These are phyloP conservation scores for Phytophthora pisi DNA, from an alignment of 352 stramenopile species.

Conservation along the genomic window DNA sequence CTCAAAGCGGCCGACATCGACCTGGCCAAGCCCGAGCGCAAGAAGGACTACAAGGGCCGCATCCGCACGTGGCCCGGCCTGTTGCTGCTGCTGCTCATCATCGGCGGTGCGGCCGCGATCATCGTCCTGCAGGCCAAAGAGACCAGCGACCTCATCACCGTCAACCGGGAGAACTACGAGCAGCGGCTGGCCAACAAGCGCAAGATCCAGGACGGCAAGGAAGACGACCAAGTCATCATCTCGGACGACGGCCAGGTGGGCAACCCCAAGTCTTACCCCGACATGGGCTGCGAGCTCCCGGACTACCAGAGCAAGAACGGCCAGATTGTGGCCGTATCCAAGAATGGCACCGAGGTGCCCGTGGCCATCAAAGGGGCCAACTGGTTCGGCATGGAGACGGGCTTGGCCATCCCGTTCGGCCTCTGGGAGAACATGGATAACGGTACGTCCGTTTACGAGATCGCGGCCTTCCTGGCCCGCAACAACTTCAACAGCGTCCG, in stretches of 20 bases:
- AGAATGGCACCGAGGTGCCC: constrained; percentile 62
- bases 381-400: constrained; percentile 83
- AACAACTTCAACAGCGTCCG: constrained; percentile 81
- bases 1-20: constrained; percentile 55
- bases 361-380: constrained; percentile 70
- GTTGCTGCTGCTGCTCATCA: constrained; percentile 50
- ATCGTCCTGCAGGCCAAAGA: constrained; percentile 49
- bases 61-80: constrained; percentile 66
- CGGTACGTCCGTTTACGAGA: constrained; percentile 66
- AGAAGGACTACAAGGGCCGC: constrained; percentile 75
- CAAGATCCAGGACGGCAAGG: constrained; percentile 52
- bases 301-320: constrained; percentile 72
- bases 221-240: constrained; percentile 44
- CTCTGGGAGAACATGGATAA: constrained; percentile 76
- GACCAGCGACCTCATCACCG: constrained; percentile 30
- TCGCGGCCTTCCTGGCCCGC: constrained; percentile 58
- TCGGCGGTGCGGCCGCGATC: constrained; percentile 38
- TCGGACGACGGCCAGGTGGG: constrained; percentile 57
- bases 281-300: constrained; percentile 55
- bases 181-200: constrained; percentile 26
- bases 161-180: constrained; percentile 34
- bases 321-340: constrained; percentile 46
- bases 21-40: constrained; percentile 40
- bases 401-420: constrained; percentile 58
- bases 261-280: constrained; percentile 60